Base-by-base conservation (phyloP, 2,329 filamentous ascomycete species). In the Sporothrix brunneoviolacea region DNA sequence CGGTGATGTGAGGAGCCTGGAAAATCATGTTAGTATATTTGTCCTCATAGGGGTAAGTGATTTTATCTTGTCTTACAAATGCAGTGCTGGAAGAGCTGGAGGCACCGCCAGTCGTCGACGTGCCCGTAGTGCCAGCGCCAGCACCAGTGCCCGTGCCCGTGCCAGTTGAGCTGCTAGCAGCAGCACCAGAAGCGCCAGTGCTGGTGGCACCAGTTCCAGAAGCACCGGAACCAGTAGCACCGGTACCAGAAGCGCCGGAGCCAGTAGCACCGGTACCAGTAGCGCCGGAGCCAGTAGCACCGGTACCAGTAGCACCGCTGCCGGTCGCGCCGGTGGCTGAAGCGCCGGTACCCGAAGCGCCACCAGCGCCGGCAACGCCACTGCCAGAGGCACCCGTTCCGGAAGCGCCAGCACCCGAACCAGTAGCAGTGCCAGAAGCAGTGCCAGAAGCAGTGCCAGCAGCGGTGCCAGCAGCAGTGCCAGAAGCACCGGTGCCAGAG, bases 1-100 rank as follows among this genome's bases (percentile, higher is more conserved):
- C 70, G 43, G 74, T 75, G 59, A 65, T 64, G 52, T 70, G 66
- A 37, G 70, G 62, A 45, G 58, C 62, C 63, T 65, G 41, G 22
- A 4, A 18, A 8, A 19, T 28, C 12, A 4, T 19, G 10, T 40
- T 45, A 40, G 43, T 12, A 39, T 8, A 16, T 21, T n/a, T 8
- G 18, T 4, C 10, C 24, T 28, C 24, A 28, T 28, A 28, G 6
- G 10, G 5, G 24, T 28, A 10, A 28, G 24, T 6, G 10, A 28
- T 5, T 28, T 5, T 28, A 28, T 28, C 6, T 28, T 28, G 5
- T 28, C 13, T 40, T 22, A 40, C 12, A 15, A 10, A 27, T 6
- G 10, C 39, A 5, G 24, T 35, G 28, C n/a, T 16, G 4, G 41
- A 21, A 3, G 41, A 13, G 21, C 19, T 46, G 22, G 33, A 4